Conservation (phyloP, 2,329 filamentous ascomycete species). For the Fusarium beomiforme region DNA sequence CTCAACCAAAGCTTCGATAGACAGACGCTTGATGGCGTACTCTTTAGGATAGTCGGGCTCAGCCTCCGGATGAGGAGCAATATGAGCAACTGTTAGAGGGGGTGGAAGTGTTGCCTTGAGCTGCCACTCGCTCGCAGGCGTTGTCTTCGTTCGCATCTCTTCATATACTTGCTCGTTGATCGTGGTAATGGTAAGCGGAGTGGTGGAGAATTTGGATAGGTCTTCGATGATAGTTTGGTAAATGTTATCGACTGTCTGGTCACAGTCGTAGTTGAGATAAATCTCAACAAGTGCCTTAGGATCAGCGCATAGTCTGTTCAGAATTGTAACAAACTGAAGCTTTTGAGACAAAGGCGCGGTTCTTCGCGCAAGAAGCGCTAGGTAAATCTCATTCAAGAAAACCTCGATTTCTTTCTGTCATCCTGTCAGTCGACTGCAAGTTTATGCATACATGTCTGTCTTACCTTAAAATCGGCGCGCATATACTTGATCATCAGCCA, state of each 20-base stretch:
- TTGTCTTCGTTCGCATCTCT: conserved; percentile 74
- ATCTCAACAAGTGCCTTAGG: conserved; percentile 91
- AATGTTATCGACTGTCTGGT: conserved; percentile 94
- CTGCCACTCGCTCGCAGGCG: conserved; percentile 80
- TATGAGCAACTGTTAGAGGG: conserved; percentile 82
- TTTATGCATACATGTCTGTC: conserved; percentile 28
- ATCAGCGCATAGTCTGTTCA: conserved; percentile 86
- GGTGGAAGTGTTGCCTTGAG: conserved; percentile 86
- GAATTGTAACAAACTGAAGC: conserved; percentile 86
- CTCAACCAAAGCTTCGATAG: conserved; percentile 88
- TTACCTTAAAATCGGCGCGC: conserved; percentile 89
- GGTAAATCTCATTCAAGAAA: conserved; percentile 96
- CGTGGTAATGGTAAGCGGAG: conserved; percentile 78
- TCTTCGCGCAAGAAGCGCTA: conserved; percentile 88
- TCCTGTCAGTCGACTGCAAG: conserved; percentile 39
- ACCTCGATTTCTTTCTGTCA: conserved; percentile 93
- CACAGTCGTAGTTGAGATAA: conserved; percentile 98
- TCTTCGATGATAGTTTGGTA: conserved; percentile 96
- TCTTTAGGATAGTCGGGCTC: conserved; percentile 85
- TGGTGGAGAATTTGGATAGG: conserved; percentile 85
- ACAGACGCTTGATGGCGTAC: conserved; percentile 89
- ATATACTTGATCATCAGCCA: conserved; percentile 97
- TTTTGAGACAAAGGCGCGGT: conserved; percentile 92
- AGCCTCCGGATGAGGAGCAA: conserved; percentile 66
- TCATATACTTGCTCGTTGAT: conserved; percentile 87